Percentiles rank a stretch among this genome's conserved stretches.
These are phyloP conservation scores for Phytophthora sp. DNA, from an alignment of 352 stramenopile genomes.

Conservation along the genomic window DNA sequence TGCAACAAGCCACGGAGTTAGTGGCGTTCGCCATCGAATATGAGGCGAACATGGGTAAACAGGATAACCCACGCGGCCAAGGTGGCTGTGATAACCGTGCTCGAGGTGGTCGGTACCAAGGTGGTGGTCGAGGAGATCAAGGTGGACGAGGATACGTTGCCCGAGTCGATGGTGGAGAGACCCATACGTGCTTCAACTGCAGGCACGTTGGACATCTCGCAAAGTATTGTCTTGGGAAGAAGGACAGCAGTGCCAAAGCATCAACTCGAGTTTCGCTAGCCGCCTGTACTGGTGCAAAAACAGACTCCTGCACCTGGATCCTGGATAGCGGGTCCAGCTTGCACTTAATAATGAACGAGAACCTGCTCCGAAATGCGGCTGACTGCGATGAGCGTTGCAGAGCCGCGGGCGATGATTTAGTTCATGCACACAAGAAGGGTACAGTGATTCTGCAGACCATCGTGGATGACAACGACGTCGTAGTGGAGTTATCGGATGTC, in stretches of 20 bases:
- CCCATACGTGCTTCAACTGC: not conserved
- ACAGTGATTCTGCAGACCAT: not conserved
- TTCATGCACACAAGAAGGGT: not conserved
- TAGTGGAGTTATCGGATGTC: not conserved
- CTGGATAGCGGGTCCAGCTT: constrained; percentile 17
- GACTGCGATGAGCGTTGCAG: not conserved
- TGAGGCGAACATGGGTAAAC: not conserved
- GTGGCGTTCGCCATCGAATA: not conserved
- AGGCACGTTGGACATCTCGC: not conserved
- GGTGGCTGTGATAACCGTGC: not conserved
- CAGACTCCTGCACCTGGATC: not conserved
- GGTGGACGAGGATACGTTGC: not conserved
- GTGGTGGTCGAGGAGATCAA: not conserved
- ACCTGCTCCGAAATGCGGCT: constrained; percentile 1
- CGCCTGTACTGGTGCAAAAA: not conserved
- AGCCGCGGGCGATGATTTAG: not conserved
- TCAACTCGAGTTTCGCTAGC: not conserved
- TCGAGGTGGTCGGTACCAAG: not conserved
- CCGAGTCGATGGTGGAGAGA: not conserved
- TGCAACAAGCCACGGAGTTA: not conserved
- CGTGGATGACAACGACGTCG: not conserved
- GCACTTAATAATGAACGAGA: constrained; percentile 9
- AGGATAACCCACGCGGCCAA: not conserved
- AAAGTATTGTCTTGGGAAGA: not conserved
- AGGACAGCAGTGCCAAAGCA: not conserved